These are phyloP conservation scores for Morella rubra DNA, from an alignment of 306 rosid genomes.

Conservation along the genomic window DNA sequence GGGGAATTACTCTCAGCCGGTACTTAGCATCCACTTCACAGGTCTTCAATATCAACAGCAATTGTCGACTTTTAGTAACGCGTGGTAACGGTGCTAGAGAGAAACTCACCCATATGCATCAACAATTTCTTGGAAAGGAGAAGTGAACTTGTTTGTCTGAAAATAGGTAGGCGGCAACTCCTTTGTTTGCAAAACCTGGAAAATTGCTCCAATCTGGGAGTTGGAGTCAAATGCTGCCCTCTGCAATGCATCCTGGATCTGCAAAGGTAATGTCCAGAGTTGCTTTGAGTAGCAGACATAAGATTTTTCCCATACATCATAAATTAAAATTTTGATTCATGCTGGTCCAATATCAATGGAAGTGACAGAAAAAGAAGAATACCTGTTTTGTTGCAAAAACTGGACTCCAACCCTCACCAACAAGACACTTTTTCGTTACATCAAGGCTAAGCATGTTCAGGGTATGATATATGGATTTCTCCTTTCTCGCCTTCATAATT, in stretches of 20 bases:
- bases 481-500: slow-evolving; percentile 80
- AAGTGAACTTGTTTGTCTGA: slow-evolving; percentile 57
- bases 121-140: slow-evolving; percentile 63
- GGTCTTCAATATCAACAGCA: background rate
- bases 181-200: slow-evolving; percentile 53
- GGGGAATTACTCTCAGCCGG: background rate
- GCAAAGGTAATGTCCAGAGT: slow-evolving; percentile 19
- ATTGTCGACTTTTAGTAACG: background rate
- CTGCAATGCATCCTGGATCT: slow-evolving; percentile 62
- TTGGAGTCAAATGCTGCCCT: slow-evolving; percentile 53
- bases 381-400: slow-evolving; percentile 85
- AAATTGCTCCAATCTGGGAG: slow-evolving; percentile 61
- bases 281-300: background rate
- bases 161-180: slow-evolving; percentile 58
- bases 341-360: slow-evolving; percentile 12
- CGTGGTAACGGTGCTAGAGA: background rate
- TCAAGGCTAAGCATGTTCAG: slow-evolving; percentile 96
- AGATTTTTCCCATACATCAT: background rate
- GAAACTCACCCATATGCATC: slow-evolving; percentile 61
- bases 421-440: slow-evolving; percentile 93
- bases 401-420: slow-evolving; percentile 98
- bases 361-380: slow-evolving; percentile 15
- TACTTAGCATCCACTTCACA: background rate
- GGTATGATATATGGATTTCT: slow-evolving; percentile 84
- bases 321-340: slow-evolving; percentile 16